phyloP scores from a whole-genome alignment of 305 asterid species.

The Fraxinus ornus region DNA sequence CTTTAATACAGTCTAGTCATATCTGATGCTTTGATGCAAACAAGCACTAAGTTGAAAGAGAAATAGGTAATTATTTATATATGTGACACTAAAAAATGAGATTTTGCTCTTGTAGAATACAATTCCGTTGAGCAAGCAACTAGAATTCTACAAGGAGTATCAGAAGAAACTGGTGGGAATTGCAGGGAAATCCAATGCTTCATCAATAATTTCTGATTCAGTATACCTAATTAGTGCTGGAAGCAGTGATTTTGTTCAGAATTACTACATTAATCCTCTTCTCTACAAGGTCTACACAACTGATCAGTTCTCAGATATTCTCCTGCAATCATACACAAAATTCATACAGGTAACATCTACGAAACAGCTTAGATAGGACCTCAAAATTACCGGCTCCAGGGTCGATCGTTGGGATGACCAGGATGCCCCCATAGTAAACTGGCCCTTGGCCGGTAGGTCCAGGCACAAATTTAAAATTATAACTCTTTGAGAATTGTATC shows the following conservation, averaged over 20 bases:
- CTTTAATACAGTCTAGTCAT: not conserved
- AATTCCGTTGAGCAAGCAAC: constrained; percentile 67
- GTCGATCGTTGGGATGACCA: not conserved
- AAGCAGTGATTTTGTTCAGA: constrained; percentile 87
- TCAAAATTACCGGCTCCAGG: not conserved
- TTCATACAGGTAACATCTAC: constrained; percentile 50
- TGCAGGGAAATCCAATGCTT: constrained; percentile 69
- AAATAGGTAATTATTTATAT: not conserved
- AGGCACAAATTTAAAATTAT: not conserved
- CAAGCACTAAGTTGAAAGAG: not conserved
- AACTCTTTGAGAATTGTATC: not conserved
- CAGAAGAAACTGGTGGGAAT: constrained; percentile 56
- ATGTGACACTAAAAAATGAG: not conserved
- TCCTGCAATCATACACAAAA: constrained; percentile 49
- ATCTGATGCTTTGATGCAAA: not conserved
- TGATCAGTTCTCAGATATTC: constrained; percentile 70
- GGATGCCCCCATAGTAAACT: not conserved
- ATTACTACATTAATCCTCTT: constrained; percentile 71
- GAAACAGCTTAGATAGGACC: not conserved
- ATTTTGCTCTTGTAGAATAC: constrained; percentile 41
- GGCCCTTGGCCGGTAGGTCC: not conserved
- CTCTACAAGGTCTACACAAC: constrained; percentile 63
- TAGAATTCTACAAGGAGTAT: constrained; percentile 66
- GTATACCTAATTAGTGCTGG: constrained; percentile 71
- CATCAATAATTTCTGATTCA: constrained; percentile 68